phyloP scores from a whole-genome alignment of 768 basidiomycete genomes.

The Boletus tylopilopsis region DNA sequence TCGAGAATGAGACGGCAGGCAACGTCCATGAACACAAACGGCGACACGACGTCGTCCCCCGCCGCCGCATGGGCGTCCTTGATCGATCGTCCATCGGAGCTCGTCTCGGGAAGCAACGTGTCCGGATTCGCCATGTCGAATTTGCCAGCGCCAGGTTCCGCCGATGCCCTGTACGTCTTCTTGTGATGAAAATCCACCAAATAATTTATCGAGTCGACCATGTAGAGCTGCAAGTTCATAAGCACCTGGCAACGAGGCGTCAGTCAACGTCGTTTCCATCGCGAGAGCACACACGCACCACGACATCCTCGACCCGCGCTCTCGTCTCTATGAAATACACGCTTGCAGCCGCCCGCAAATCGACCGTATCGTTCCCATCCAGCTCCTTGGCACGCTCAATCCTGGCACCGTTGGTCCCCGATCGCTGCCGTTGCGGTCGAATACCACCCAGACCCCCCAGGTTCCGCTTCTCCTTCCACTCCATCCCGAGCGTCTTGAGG shows the following conservation, averaged over 20 bases:
- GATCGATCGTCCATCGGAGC: conserved; percentile 56
- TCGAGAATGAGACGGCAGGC: conserved; percentile 92
- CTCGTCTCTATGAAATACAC: conserved; percentile 95
- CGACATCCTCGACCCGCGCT: conserved; percentile 84
- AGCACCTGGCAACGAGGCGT: conserved; percentile 55
- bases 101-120: conserved; percentile 38
- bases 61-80: conserved; percentile 41
- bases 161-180: conserved; percentile 81
- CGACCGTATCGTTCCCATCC: conserved; percentile 56
- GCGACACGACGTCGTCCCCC: conserved; percentile 70
- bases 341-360: conserved; percentile 64
- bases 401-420: conserved; percentile 34
- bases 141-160: conserved; percentile 61
- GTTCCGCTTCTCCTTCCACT: conserved; percentile 92
- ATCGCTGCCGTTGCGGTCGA: conserved; percentile 28
- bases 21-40: conserved; percentile 96
- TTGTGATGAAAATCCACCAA: conserved; percentile 98
- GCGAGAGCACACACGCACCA: conserved; percentile 53
- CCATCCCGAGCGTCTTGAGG: conserved; percentile 86
- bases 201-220: conserved; percentile 94
- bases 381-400: conserved; percentile 62
- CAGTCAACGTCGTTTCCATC: background rate
- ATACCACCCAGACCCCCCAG: conserved; percentile 68
- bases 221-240: conserved; percentile 97
- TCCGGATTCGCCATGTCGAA: conserved; percentile 57